A percentile compares a stretch with the other conserved stretches of the same genome.
These are phyloP conservation scores for Platismatia glauca DNA, from an alignment of 495 filamentous ascomycete species.

Conservation along the genomic window DNA sequence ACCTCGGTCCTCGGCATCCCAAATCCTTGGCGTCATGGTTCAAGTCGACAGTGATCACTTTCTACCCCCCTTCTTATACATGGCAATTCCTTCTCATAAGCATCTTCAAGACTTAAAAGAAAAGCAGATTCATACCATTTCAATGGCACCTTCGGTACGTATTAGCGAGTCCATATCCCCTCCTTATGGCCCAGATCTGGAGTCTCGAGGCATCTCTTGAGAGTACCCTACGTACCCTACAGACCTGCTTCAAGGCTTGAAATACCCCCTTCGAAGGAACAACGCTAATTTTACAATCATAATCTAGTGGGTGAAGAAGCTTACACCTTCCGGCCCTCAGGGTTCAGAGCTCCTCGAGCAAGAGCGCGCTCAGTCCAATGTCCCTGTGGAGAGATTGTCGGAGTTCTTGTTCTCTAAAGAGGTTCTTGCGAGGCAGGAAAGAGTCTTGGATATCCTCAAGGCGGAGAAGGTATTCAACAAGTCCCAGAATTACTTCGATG, in stretches of 20 bases:
- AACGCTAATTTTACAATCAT: background rate
- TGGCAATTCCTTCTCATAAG: background rate
- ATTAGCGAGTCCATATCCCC: background rate
- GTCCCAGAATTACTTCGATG: slow-evolving; percentile 56
- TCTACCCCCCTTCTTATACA: background rate
- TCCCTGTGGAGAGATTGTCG: slow-evolving; percentile 50
- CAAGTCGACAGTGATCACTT: background rate
- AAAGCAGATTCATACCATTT: background rate
- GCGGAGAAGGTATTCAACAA: slow-evolving; percentile 59
- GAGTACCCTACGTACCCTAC: background rate
- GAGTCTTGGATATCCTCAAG: slow-evolving; percentile 47
- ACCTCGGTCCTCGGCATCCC: background rate
- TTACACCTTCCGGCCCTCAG: slow-evolving; percentile 53
- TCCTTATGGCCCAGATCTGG: background rate
- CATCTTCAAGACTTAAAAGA: background rate
- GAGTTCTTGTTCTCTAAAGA: slow-evolving; percentile 53
- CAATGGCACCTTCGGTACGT: slow-evolving; percentile 1
- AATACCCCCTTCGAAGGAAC: slow-evolving; percentile 29
- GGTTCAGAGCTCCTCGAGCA: slow-evolving; percentile 49
- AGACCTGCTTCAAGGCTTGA: slow-evolving; percentile 6
- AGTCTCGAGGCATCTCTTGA: background rate
- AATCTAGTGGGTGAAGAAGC: slow-evolving; percentile 48
- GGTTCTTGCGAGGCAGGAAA: slow-evolving; percentile 42
- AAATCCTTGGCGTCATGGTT: background rate
- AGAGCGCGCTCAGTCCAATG: slow-evolving; percentile 52